These are phyloP conservation scores for Agaricus subrufescens DNA, from an alignment of 768 basidiomycete genomes.

Conservation along the genomic window DNA sequence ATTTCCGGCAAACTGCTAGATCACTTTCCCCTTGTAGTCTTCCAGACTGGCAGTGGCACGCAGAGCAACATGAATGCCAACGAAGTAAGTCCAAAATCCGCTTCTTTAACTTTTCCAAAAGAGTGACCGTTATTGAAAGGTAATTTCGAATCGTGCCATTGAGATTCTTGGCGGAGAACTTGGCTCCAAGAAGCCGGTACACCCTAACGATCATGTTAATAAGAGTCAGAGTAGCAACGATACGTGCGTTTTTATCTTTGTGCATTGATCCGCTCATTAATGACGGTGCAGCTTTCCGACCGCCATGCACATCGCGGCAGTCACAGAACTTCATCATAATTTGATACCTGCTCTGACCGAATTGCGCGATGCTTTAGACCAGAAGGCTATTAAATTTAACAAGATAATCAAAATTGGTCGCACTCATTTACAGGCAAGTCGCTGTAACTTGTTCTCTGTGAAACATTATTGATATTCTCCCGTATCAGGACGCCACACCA, in stretches of 20 bases:
- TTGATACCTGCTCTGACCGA: constrained; percentile 84
- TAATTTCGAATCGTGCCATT: constrained; percentile 97
- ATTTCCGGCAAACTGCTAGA: constrained; percentile 93
- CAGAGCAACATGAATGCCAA: constrained; percentile 99
- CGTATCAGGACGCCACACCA: constrained; percentile 85
- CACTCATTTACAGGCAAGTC: constrained; percentile 79
- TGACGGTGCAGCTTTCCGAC: constrained; percentile 78
- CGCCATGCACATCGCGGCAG: constrained; percentile 97
- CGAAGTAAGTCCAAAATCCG: constrained; percentile 49
- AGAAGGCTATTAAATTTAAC: constrained; percentile 79
- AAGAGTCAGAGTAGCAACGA: constrained; percentile 99
- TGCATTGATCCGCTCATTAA: background rate
- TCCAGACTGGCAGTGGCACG: constrained; percentile 98
- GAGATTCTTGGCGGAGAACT: constrained; percentile 93
- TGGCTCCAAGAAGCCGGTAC: constrained; percentile 95
- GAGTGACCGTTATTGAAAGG: constrained; percentile 37
- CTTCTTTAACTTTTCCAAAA: background rate
- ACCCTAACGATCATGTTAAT: constrained; percentile 99
- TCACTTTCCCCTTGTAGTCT: constrained; percentile 97
- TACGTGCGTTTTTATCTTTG: constrained; percentile 54
- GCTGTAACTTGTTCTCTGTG: background rate
- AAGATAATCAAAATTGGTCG: constrained; percentile 98
- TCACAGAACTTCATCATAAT: constrained; percentile 74
- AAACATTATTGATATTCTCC: constrained; percentile 4
- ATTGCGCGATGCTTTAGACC: constrained; percentile 78